phyloP scores from a whole-genome alignment of 2,329 filamentous ascomycete genomes.

The Fusarium tjaetaba region DNA sequence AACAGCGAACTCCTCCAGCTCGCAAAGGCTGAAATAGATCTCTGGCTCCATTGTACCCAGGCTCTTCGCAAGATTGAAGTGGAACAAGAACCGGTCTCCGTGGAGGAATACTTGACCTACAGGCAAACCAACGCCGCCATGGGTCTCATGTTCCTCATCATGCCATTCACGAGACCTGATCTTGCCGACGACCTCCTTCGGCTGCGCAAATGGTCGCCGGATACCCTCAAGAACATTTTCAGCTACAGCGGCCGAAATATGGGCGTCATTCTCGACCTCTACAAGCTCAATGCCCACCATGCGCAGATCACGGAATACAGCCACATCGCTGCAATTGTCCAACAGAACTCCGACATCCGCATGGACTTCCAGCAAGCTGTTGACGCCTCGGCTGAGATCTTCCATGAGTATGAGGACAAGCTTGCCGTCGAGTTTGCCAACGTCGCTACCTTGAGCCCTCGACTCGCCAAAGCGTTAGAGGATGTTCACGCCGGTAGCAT shows the following conservation, averaged over 20 bases:
- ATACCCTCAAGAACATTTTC: background rate
- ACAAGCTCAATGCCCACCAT: background rate
- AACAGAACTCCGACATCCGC: background rate
- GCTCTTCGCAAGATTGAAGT: background rate
- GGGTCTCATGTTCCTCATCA: background rate
- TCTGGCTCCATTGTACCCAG: background rate
- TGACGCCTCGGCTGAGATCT: background rate
- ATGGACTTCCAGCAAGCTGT: background rate
- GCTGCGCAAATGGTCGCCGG: background rate
- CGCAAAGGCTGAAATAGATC: background rate
- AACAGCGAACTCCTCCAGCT: background rate
- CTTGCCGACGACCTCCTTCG: background rate
- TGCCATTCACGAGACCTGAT: background rate
- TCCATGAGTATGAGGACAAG: background rate
- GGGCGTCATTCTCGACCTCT: background rate
- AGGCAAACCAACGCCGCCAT: background rate
- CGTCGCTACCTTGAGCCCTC: background rate
- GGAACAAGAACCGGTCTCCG: background rate
- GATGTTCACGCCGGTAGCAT: background rate
- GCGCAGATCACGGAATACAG: background rate
- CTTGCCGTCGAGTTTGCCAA: background rate
- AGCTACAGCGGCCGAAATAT: background rate
- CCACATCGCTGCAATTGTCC: background rate
- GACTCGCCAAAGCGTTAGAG: background rate
- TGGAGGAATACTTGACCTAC: background rate